Evolutionary conservation across 805 yeast species (phyloP).

Genomic region (Blastobotrys americana): DNA sequence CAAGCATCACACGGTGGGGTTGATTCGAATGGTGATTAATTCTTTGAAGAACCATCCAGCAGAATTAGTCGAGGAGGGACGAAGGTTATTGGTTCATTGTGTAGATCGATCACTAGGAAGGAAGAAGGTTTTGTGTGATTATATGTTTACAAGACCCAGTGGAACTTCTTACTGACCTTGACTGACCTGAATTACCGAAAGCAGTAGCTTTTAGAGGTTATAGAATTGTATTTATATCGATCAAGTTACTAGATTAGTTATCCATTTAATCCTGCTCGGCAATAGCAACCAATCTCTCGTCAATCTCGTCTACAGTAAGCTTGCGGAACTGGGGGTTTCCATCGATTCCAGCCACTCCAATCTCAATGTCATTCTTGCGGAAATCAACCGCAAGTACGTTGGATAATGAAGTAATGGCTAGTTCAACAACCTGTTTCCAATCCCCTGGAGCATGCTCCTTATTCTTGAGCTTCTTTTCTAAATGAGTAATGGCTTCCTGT

Average conservation of each 20-base stretch:
- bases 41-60: slow-evolving; percentile 23
- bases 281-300: slow-evolving; percentile 85
- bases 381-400: slow-evolving; percentile 88
- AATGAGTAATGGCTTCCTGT: slow-evolving; percentile 83
- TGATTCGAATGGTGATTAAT: slow-evolving; percentile 32
- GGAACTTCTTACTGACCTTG: no score
- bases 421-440: slow-evolving; percentile 85
- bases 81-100: slow-evolving; percentile 13
- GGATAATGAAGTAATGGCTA: slow-evolving; percentile 78
- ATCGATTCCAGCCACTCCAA: slow-evolving; percentile 74
- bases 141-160: slow-evolving; percentile 7
- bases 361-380: slow-evolving; percentile 85
- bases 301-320: slow-evolving; percentile 80
- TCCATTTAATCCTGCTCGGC: slow-evolving; percentile 80
- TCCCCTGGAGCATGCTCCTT: slow-evolving; percentile 64
- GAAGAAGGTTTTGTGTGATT: slow-evolving; percentile 8
- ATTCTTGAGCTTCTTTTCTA: slow-evolving; percentile 85
- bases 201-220: not conserved
- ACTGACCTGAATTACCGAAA: no score
- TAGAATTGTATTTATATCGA: no score
- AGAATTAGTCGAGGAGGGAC: slow-evolving; percentile 22
- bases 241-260: no score
- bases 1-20: slow-evolving; percentile 48
- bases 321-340: slow-evolving; percentile 49
- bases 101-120: slow-evolving; percentile 12